Evolutionary conservation across 495 filamentous ascomycete genomes (phyloP).

Genomic region (Aspergillus panamensis): DNA sequence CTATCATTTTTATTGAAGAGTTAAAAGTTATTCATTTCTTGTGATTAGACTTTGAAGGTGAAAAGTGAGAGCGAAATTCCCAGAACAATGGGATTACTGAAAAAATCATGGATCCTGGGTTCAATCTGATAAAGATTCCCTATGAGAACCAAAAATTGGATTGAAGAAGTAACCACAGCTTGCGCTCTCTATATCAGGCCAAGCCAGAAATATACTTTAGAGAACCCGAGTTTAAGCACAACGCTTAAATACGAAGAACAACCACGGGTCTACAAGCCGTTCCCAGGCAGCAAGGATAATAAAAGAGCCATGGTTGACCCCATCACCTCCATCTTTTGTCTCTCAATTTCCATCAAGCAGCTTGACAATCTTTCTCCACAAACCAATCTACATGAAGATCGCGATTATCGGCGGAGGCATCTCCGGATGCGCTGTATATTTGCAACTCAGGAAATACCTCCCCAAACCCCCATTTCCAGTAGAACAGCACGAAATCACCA

Average conservation of each 20-base stretch:
- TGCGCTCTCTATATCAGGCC: no score
- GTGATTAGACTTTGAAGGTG: no score
- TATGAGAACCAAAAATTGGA: no score
- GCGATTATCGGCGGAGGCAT: constrained; percentile 54
- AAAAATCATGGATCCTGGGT: no score
- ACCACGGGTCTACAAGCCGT: background rate
- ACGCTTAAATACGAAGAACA: background rate
- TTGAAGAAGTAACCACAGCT: no score
- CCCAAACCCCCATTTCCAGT: constrained; percentile 23
- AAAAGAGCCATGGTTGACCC: background rate
- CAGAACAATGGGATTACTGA: no score
- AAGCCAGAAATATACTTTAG: background rate
- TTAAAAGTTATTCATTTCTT: no score
- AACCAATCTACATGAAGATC: constrained; percentile 43
- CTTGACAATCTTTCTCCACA: background rate
- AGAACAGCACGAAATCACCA: constrained; percentile 32
- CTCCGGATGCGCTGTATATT: constrained; percentile 45
- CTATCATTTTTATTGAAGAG: no score
- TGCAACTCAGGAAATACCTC: constrained; percentile 49
- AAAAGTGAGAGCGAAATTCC: no score
- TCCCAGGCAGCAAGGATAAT: background rate
- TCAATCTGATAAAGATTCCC: no score
- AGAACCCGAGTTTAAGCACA: background rate
- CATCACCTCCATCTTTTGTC: background rate
- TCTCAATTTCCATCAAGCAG: background rate